Conservation (phyloP, 805 yeast species). For the Limtongia smithiae region DNA sequence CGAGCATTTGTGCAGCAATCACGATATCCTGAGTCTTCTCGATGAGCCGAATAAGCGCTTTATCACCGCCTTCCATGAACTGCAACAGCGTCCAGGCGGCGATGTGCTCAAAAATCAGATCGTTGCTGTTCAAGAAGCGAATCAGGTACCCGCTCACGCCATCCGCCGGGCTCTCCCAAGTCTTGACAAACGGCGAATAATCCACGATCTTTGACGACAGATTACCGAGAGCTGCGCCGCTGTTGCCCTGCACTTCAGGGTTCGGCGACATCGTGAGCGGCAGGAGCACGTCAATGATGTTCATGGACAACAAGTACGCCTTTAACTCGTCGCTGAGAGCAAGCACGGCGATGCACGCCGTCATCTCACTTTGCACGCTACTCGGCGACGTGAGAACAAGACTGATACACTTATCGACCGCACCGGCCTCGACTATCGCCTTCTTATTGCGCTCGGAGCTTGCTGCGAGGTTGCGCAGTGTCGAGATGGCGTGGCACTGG, state of each 20-base stretch:
- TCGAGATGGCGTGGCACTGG: constrained; percentile 96
- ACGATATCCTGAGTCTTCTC: constrained; percentile 36
- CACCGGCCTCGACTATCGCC: constrained; percentile 90
- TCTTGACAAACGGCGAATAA: constrained; percentile 69
- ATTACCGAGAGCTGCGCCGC: constrained; percentile 97
- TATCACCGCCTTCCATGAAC: constrained; percentile 80
- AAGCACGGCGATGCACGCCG: constrained; percentile 94
- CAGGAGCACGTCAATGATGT: constrained; percentile 79
- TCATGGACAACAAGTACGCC: constrained; percentile 73
- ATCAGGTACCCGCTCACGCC: constrained; percentile 83
- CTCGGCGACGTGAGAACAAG: constrained; percentile 83
- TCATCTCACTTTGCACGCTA: constrained; percentile 90
- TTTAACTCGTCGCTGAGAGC: constrained; percentile 95
- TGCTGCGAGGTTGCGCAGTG: constrained; percentile 93
- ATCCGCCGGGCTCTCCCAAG: constrained; percentile 76
- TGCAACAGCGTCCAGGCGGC: constrained; percentile 96
- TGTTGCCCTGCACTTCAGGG: constrained; percentile 95
- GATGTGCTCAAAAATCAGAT: constrained; percentile 95
- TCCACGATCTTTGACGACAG: constrained; percentile 85
- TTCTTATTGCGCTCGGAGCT: constrained; percentile 87
- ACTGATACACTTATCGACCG: constrained; percentile 87
- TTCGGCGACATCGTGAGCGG: constrained; percentile 86
- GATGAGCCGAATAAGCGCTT: constrained; percentile 44
- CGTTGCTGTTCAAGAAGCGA: constrained; percentile 74
- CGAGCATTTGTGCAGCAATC: constrained; percentile 36